Evolutionary conservation across 345 rosid species (phyloP).

Genomic region (Litchi chinensis): DNA sequence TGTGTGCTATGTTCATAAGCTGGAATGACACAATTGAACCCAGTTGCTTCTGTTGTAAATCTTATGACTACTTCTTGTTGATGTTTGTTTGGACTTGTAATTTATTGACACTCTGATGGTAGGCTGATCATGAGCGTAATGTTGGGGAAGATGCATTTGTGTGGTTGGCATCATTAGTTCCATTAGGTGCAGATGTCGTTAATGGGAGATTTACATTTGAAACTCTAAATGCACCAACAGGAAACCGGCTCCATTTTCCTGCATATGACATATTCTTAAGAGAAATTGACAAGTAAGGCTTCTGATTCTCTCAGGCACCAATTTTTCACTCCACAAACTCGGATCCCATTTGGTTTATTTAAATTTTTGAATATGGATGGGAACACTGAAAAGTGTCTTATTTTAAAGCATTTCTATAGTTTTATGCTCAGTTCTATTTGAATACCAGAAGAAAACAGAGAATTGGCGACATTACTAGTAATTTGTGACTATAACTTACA

Average conservation of each 20-base stretch:
- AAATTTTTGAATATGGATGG: neutral
- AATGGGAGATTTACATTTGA: constrained; percentile 87
- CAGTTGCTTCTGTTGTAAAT: neutral
- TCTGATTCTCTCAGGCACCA: neutral
- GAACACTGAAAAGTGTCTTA: neutral
- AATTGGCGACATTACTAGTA: neutral
- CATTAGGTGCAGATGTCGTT: constrained; percentile 62
- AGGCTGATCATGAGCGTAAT: constrained; percentile 76
- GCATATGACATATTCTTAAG: constrained; percentile 75
- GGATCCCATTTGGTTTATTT: neutral
- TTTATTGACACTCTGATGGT: constrained; percentile 15
- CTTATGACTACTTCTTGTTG: neutral
- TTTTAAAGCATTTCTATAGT: neutral
- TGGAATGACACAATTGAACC: neutral
- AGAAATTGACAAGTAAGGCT: constrained; percentile 68
- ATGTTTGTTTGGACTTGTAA: neutral
- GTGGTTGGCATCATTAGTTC: constrained; percentile 71
- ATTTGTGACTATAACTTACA: neutral
- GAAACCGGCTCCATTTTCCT: constrained; percentile 70
- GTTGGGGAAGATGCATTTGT: constrained; percentile 85
- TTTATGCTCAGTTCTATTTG: neutral
- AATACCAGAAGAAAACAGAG: neutral
- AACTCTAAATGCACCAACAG: constrained; percentile 77
- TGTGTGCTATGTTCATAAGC: too few relatives aligned
- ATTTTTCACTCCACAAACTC: neutral